Evolutionary conservation across 108 stramenopile species (phyloP).

Genomic region (Skeletonema tropicum): DNA sequence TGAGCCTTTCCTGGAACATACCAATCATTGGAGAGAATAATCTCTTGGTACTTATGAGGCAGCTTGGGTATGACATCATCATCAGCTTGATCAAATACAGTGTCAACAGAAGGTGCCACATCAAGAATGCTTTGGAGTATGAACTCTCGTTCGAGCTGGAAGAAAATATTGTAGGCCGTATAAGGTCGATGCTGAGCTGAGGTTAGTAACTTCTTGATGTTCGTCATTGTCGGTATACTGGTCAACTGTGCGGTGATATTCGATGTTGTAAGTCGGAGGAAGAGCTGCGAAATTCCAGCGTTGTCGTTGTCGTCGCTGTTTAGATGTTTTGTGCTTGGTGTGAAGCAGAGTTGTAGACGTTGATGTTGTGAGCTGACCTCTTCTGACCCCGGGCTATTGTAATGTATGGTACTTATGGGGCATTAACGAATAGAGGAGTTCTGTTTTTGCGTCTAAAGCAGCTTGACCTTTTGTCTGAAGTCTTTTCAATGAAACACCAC

Average conservation of each 20-base stretch:
- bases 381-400: neutral
- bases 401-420: neutral
- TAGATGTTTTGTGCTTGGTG: neutral
- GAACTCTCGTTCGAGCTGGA: constrained; percentile 42
- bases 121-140: constrained; percentile 31
- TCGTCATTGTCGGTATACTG: neutral
- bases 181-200: constrained; percentile 18
- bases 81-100: constrained; percentile 13
- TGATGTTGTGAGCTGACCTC: neutral
- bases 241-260: neutral
- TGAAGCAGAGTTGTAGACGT: neutral
- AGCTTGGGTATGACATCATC: constrained; percentile 26
- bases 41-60: constrained; percentile 12
- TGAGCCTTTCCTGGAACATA: constrained; percentile 17
- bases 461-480: neutral
- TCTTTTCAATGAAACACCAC: no score
- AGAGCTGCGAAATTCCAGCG: neutral
- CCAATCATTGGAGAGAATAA: constrained; percentile 25
- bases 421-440: neutral
- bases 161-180: constrained; percentile 41
- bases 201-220: neutral
- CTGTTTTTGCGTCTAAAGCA: neutral
- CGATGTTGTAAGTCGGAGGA: neutral
- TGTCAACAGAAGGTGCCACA: constrained; percentile 8
- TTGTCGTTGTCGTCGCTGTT: neutral